Conservation (phyloP, 352 stramenopile genomes). For the Globisporangium camurandrum region DNA sequence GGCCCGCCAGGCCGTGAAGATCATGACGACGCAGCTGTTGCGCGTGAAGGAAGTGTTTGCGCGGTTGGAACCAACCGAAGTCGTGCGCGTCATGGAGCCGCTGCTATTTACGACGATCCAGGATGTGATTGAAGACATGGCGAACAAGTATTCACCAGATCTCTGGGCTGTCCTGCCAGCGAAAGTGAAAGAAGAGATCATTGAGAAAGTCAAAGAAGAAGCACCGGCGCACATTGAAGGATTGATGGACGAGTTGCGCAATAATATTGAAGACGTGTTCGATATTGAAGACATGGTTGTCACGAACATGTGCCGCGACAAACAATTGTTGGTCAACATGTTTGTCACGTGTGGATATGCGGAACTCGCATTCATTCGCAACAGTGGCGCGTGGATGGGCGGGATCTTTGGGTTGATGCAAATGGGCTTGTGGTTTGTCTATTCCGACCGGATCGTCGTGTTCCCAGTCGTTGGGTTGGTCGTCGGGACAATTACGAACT, state of each 20-base stretch:
- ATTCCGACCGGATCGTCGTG: conserved; percentile 70
- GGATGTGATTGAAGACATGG: conserved; percentile 84
- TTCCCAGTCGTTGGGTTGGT: conserved; percentile 92
- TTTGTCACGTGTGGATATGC: conserved; percentile 90
- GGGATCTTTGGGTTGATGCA: conserved; percentile 85
- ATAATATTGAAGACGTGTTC: conserved; percentile 94
- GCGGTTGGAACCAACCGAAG: conserved; percentile 83
- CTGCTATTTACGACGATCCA: conserved; percentile 88
- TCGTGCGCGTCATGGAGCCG: conserved; percentile 91
- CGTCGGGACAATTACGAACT: conserved; percentile 97
- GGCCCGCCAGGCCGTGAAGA: conserved; percentile 88
- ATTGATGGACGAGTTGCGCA: conserved; percentile 93
- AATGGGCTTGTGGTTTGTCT: conserved; percentile 87
- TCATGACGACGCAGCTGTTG: conserved; percentile 94
- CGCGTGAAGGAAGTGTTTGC: conserved; percentile 90
- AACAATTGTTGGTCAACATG: conserved; percentile 94
- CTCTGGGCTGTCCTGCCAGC: conserved; percentile 69
- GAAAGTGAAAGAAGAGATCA: conserved; percentile 87
- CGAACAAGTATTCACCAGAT: conserved; percentile 84
- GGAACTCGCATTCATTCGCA: conserved; percentile 89
- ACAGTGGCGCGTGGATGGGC: conserved; percentile 88
- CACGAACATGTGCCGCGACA: conserved; percentile 91
- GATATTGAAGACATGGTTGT: conserved; percentile 95
- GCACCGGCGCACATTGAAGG: conserved; percentile 85
- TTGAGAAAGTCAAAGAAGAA: conserved; percentile 94